Conservation (phyloP, 179 eudicot genomes). For the Gypsophila paniculata region DNA sequence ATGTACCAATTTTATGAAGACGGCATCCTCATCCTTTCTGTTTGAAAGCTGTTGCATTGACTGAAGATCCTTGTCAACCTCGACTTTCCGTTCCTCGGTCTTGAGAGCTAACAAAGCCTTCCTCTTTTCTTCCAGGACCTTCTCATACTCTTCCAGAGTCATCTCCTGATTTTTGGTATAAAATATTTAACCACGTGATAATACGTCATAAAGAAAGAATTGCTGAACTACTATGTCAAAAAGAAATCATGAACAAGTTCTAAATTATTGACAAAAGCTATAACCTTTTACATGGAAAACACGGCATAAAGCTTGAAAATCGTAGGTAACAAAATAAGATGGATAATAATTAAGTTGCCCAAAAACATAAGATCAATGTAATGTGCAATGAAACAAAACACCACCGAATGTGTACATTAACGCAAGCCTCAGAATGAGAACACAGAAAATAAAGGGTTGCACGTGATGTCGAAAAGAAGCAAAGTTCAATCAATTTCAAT, state of each 20-base stretch:
- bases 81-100: slow-evolving; percentile 37
- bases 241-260: background rate
- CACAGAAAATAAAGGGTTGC: background rate
- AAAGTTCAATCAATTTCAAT: background rate
- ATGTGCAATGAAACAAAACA: too few species aligned
- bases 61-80: slow-evolving; percentile 36
- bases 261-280: background rate
- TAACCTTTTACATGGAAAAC: background rate
- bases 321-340: too few species aligned
- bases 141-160: slow-evolving; percentile 43
- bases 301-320: too few species aligned
- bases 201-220: background rate
- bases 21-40: slow-evolving; percentile 35
- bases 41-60: slow-evolving; percentile 39
- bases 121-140: slow-evolving; percentile 38
- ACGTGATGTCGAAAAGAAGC: background rate
- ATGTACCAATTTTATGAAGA: slow-evolving; percentile 38
- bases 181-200: background rate
- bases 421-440: background rate
- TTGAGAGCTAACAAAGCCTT: slow-evolving; percentile 34
- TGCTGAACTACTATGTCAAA: background rate
- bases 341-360: too few species aligned
- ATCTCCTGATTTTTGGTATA: slow-evolving; percentile 28
- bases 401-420: background rate
- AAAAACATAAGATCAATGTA: too few species aligned